Evolutionary conservation across 1,284 basidiomycete species (phyloP).

Genomic region (Cerrena zonata): DNA sequence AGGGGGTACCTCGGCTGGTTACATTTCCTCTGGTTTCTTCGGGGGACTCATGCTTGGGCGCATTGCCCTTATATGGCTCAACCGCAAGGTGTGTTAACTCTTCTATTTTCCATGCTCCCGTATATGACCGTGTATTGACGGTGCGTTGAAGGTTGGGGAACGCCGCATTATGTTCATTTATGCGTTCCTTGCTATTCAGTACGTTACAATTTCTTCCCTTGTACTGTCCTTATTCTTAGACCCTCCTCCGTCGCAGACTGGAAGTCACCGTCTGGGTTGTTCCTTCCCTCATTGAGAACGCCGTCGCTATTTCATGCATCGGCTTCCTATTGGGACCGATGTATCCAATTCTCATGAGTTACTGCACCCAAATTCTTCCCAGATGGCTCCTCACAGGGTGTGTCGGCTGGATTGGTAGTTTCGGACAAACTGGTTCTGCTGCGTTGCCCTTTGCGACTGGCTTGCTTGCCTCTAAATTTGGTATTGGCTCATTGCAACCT

Average conservation of each 20-base stretch:
- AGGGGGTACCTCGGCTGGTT: no score
- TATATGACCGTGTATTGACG: no score
- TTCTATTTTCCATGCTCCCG: no score
- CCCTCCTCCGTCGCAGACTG: neutral
- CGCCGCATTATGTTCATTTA: neutral
- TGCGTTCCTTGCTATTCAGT: neutral
- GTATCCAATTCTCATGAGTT: neutral
- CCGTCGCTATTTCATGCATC: neutral
- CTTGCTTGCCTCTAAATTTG: no score
- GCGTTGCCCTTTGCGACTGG: no score
- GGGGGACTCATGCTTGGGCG: neutral
- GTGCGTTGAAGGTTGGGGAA: neutral
- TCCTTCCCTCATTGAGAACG: neutral
- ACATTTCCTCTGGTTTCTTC: neutral
- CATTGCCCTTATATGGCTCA: neutral
- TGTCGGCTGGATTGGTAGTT: neutral
- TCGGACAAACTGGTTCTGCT: neutral
- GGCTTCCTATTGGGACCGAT: neutral
- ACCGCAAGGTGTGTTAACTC: neutral
- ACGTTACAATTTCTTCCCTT: neutral
- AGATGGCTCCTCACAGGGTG: neutral
- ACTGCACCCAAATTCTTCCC: no score
- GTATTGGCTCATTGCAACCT: no score
- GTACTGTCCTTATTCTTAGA: neutral
- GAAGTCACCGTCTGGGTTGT: no score